Evolutionary conservation across 2,329 filamentous ascomycete species (phyloP).

Genomic region (Juglanconis oblonga): DNA sequence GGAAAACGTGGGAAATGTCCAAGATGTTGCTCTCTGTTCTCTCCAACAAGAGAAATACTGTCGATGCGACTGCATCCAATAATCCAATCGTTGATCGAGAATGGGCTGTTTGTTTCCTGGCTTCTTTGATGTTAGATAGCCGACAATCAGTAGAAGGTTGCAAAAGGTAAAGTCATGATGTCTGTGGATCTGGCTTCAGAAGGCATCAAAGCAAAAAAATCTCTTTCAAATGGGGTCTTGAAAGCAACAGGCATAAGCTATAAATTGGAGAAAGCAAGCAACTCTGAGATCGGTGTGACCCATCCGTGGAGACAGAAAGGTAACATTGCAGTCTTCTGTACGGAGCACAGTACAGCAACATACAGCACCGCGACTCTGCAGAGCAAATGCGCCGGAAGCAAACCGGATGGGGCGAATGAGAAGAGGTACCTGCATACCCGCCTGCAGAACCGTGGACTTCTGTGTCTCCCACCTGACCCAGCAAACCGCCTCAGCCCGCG

Average conservation of each 20-base stretch:
- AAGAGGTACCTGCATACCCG: conserved; percentile 4
- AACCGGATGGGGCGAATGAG: not conserved
- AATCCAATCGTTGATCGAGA: not conserved
- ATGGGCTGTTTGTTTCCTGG: not conserved
- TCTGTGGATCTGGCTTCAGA: not conserved
- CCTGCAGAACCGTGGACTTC: not conserved
- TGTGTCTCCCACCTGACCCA: not conserved
- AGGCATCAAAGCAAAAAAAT: conserved; percentile 13
- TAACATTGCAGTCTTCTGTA: conserved; percentile 20
- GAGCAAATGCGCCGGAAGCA: conserved; percentile 1
- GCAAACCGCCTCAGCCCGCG: not conserved
- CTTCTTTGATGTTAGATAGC: not conserved
- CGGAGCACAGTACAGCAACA: conserved; percentile 16
- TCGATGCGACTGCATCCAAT: not conserved
- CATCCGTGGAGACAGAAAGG: conserved; percentile 40
- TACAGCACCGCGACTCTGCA: conserved; percentile 5
- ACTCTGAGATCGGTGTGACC: conserved; percentile 30
- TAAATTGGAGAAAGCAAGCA: conserved; percentile 21
- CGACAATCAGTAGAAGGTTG: not conserved
- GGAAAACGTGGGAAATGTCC: not conserved
- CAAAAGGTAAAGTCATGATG: not conserved
- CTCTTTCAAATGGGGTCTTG: conserved; percentile 16
- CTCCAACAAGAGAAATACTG: not conserved
- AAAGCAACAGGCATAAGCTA: conserved; percentile 15
- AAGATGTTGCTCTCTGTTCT: not conserved